Evolutionary conservation across 2,329 filamentous ascomycete genomes (phyloP).

Genomic region (Aspergillus neotritici): DNA sequence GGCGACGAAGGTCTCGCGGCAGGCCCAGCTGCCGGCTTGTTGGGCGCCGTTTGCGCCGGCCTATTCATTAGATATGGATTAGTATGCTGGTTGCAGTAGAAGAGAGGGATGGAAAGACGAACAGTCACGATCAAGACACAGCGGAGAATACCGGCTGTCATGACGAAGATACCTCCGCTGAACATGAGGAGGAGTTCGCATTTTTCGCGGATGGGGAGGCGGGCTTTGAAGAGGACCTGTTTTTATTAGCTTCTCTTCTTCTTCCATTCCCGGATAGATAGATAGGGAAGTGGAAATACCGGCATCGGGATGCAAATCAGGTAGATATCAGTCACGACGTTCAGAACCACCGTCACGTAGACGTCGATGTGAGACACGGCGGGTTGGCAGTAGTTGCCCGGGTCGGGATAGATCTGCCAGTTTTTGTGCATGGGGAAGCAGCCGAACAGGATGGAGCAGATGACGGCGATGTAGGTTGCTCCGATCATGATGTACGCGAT

Average conservation of each 20-base stretch:
- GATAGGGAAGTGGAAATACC: constrained; percentile 26
- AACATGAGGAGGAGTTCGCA: constrained; percentile 51
- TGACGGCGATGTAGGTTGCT: constrained; percentile 46
- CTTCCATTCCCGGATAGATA: background rate
- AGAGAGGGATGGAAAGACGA: background rate
- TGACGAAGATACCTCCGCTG: constrained; percentile 52
- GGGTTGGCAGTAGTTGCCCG: constrained; percentile 48
- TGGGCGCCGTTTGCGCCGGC: constrained; percentile 35
- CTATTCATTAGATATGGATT: constrained; percentile 6
- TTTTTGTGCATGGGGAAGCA: constrained; percentile 51
- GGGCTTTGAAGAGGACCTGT: constrained; percentile 50
- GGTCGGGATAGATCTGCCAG: constrained; percentile 57
- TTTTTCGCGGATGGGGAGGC: constrained; percentile 48
- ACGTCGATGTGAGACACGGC: constrained; percentile 49
- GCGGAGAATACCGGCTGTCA: constrained; percentile 50
- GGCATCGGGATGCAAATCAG: constrained; percentile 56
- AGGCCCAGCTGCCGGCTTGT: constrained; percentile 41
- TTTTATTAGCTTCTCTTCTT: background rate
- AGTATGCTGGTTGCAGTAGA: background rate
- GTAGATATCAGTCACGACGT: constrained; percentile 54
- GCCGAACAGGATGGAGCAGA: constrained; percentile 48
- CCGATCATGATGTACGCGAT: constrained; percentile 49
- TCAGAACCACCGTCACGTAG: constrained; percentile 49
- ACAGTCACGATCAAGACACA: constrained; percentile 48
- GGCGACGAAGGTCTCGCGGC: constrained; percentile 43